Evolutionary conservation across 2,329 filamentous ascomycete species (phyloP).

Genomic region (Xylariaceae sp.): DNA sequence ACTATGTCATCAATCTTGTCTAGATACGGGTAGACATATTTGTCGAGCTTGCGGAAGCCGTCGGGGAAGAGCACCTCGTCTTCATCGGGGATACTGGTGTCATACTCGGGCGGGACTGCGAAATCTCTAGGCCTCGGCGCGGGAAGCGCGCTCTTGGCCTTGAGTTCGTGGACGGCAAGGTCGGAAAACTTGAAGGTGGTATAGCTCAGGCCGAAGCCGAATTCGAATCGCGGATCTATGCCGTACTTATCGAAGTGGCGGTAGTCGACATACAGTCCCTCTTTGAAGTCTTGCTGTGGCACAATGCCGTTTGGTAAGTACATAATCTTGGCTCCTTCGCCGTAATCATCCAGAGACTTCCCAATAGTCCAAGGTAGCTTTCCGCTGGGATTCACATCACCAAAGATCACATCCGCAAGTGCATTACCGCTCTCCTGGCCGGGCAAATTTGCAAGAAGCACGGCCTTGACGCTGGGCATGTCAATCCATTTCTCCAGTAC

Average conservation of each 20-base stretch:
- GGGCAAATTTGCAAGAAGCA: constrained; percentile 82
- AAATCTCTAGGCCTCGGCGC: constrained; percentile 45
- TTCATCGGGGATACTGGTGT: constrained; percentile 56
- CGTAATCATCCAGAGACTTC: constrained; percentile 74
- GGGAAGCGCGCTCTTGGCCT: constrained; percentile 49
- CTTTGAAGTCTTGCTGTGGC: constrained; percentile 81
- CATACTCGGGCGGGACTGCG: constrained; percentile 55
- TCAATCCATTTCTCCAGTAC: constrained; percentile 81
- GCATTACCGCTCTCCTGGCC: constrained; percentile 87
- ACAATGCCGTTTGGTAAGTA: constrained; percentile 69
- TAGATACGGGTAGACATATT: constrained; percentile 77
- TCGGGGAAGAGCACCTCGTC: constrained; percentile 63
- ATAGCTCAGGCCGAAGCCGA: constrained; percentile 85
- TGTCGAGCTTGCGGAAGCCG: constrained; percentile 62
- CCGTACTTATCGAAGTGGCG: constrained; percentile 79
- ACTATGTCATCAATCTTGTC: constrained; percentile 49
- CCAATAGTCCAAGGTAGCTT: constrained; percentile 87
- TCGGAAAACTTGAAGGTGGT: constrained; percentile 69
- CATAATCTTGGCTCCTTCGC: constrained; percentile 68
- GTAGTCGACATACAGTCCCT: constrained; percentile 88
- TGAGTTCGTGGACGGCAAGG: constrained; percentile 49
- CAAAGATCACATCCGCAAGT: constrained; percentile 77
- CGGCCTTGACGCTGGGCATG: constrained; percentile 73
- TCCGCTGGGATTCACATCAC: constrained; percentile 76
- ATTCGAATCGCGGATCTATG: constrained; percentile 78